Evolutionary conservation across 179 eudicot species (phyloP).

Genomic region (Silene vulgaris): DNA sequence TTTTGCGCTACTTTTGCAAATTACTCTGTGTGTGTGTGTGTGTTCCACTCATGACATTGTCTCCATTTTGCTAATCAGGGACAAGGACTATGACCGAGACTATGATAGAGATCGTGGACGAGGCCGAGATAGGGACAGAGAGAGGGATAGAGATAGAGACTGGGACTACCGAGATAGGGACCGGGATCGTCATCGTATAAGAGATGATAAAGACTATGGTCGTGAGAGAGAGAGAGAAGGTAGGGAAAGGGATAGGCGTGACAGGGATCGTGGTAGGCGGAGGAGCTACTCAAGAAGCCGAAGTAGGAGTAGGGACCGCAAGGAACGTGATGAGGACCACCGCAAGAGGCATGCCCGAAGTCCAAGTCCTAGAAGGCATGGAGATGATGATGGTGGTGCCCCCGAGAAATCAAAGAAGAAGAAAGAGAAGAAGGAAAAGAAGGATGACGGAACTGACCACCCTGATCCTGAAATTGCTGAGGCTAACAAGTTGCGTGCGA

Average conservation of each 20-base stretch:
- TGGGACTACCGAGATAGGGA: conserved; percentile 22
- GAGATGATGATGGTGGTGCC: conserved; percentile 39
- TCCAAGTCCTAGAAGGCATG: conserved; percentile 73
- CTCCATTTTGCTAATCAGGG: conserved; percentile 32
- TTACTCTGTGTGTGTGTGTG: neutral
- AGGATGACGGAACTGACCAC: conserved; percentile 81
- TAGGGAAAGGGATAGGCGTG: conserved; percentile 53
- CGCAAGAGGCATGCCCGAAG: conserved; percentile 66
- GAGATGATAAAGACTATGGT: conserved; percentile 66
- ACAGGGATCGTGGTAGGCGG: conserved; percentile 68
- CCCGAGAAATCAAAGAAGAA: conserved; percentile 48
- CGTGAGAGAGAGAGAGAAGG: conserved; percentile 68
- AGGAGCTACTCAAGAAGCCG: conserved; percentile 83
- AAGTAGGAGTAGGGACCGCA: conserved; percentile 76
- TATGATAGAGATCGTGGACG: conserved; percentile 29
- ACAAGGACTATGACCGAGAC: conserved; percentile 35
- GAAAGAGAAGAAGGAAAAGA: conserved; percentile 52
- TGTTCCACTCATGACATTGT: neutral
- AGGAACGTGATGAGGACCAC: conserved; percentile 62
- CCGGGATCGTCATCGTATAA: conserved; percentile 48
- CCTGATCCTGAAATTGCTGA: conserved; percentile 83
- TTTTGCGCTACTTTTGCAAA: neutral
- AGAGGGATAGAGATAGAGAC: conserved; percentile 27
- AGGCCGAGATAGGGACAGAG: conserved; percentile 26
- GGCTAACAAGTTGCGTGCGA: conserved; percentile 56